phyloP scores from a whole-genome alignment of 179 eudicot genomes.

The Beta corolliflora region DNA sequence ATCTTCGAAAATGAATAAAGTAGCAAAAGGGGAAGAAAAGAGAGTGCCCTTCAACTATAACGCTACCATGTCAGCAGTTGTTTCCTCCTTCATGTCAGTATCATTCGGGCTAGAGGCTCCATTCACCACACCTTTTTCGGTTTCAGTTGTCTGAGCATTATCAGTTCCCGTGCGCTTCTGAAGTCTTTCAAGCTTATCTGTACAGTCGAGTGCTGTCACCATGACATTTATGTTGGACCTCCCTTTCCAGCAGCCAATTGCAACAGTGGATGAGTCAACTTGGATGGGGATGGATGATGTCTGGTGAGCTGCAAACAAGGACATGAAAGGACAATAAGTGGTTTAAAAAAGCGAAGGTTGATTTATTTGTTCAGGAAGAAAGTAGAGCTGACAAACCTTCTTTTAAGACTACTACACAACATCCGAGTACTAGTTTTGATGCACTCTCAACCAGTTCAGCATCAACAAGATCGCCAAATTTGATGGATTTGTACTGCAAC shows the following conservation, averaged over 20 bases:
- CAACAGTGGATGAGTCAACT: slow-evolving; percentile 57
- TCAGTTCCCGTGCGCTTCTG: slow-evolving; percentile 36
- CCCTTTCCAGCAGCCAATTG: slow-evolving; percentile 97
- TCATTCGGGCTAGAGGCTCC: neutral
- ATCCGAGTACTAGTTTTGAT: slow-evolving; percentile 61
- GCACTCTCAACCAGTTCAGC: slow-evolving; percentile 58
- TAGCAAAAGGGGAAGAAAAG: neutral
- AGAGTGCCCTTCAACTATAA: neutral
- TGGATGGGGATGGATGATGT: slow-evolving; percentile 29
- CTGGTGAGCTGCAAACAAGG: slow-evolving; percentile 41
- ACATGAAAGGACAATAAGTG: neutral
- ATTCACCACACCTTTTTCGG: neutral
- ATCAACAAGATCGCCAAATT: slow-evolving; percentile 63
- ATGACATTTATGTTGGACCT: slow-evolving; percentile 73
- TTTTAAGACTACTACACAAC: slow-evolving; percentile 70
- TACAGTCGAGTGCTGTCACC: slow-evolving; percentile 87
- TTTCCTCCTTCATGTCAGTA: neutral
- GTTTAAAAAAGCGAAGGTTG: neutral
- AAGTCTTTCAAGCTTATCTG: slow-evolving; percentile 80
- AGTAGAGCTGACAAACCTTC: slow-evolving; percentile 54
- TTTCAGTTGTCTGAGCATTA: slow-evolving; percentile 20
- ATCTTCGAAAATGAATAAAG: neutral
- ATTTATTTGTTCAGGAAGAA: slow-evolving; percentile 10
- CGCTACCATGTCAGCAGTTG: neutral
- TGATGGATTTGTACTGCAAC: slow-evolving; percentile 73